Conservation (phyloP, 2,329 filamentous ascomycete genomes). For the Gliomastix tumulicola region DNA sequence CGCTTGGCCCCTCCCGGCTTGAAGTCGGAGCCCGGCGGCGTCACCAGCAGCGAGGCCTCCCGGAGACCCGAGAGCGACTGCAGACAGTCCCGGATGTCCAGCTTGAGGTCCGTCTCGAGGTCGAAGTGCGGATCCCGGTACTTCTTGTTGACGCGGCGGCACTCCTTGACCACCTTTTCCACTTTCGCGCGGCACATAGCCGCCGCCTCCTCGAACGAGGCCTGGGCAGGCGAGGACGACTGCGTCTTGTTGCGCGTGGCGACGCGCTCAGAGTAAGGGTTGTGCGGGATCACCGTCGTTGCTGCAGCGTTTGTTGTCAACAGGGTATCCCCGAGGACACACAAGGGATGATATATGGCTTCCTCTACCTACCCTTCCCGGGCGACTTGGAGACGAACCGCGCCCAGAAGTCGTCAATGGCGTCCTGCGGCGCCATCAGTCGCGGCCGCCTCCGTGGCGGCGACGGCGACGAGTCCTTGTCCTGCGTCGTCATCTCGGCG, state of each 20-base stretch:
- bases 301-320: conserved; percentile 29
- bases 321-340: neutral
- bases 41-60: conserved; percentile 11
- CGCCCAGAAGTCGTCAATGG: conserved; percentile 66
- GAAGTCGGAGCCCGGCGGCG: conserved; percentile 21
- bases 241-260: conserved; percentile 41
- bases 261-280: conserved; percentile 55
- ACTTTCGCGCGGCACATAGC: conserved; percentile 61
- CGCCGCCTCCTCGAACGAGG: conserved; percentile 67
- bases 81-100: conserved; percentile 41
- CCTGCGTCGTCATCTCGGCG: too few species aligned
- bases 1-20: conserved; percentile 55
- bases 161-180: conserved; percentile 55
- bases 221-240: conserved; percentile 45
- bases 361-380: conserved; percentile 48
- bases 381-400: conserved; percentile 65
- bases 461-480: too few species aligned
- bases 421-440: conserved; percentile 59
- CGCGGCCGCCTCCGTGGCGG: too few species aligned
- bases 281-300: conserved; percentile 63
- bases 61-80: conserved; percentile 25
- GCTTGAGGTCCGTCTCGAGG: conserved; percentile 69
- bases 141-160: conserved; percentile 72
- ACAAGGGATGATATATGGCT: neutral
- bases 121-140: conserved; percentile 86